A percentile compares a stretch with the other conserved stretches of the same genome.
Conservation (phyloP, 257 asterid genomes). For the Solanum rostratum region DNA sequence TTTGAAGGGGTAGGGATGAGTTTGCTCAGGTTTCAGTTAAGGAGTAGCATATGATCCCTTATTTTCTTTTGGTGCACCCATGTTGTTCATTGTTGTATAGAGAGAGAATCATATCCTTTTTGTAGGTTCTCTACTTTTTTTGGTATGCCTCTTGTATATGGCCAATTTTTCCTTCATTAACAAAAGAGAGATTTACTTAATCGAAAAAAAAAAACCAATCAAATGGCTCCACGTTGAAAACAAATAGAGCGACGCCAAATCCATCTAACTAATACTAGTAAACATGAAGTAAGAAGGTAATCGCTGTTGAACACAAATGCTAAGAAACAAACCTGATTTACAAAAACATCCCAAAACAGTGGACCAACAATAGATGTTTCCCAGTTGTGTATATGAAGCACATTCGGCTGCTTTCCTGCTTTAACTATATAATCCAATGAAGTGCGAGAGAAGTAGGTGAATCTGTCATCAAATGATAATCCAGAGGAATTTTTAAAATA, state of each 20-base stretch:
- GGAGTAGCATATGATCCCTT: neutral
- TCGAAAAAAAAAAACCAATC: neutral
- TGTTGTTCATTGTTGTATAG: neutral
- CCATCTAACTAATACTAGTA: neutral
- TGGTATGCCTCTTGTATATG: neutral
- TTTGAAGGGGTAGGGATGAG: neutral
- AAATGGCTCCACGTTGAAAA: neutral
- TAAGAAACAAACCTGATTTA: constrained; percentile 42
- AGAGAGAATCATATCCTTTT: neutral
- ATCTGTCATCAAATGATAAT: constrained; percentile 39
- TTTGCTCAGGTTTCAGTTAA: neutral
- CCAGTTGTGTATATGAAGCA: constrained; percentile 87
- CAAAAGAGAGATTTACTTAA: neutral
- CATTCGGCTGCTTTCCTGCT: constrained; percentile 72
- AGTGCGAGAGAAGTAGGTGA: constrained; percentile 80
- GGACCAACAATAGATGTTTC: constrained; percentile 76
- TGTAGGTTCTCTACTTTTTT: neutral
- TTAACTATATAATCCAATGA: constrained; percentile 74
- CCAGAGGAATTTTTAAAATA: neutral
- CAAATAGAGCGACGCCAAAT: neutral
- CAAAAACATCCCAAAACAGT: constrained; percentile 83
- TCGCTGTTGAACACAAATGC: neutral
- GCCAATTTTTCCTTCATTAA: neutral
- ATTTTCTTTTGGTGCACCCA: neutral
- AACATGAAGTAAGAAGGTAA: neutral